A percentile compares a stretch with the other conserved stretches of the same genome.
These are phyloP conservation scores for Starmerella kuoi DNA, from an alignment of 805 yeast species.

Conservation along the genomic window DNA sequence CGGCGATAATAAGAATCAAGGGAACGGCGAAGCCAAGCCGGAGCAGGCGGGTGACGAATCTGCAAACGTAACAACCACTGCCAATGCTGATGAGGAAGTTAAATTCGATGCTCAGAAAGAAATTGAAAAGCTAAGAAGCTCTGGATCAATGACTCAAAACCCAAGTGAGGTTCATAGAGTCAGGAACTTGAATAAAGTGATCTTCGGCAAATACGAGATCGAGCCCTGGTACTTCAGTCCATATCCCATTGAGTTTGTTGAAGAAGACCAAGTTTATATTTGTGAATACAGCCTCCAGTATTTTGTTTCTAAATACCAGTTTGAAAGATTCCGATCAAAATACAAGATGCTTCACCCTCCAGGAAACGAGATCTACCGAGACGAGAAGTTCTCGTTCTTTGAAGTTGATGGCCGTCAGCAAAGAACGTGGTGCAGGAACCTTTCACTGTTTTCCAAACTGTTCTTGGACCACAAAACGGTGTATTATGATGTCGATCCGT, in stretches of 20 bases:
- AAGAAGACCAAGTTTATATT: slow-evolving; percentile 76
- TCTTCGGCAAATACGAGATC: slow-evolving; percentile 79
- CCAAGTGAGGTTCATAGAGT: slow-evolving; percentile 82
- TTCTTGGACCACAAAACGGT: slow-evolving; percentile 92
- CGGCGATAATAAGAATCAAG: slow-evolving; percentile 16
- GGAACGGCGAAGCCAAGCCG: slow-evolving; percentile 23
- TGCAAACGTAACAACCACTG: slow-evolving; percentile 54
- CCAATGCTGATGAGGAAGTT: slow-evolving; percentile 62
- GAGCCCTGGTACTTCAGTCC: slow-evolving; percentile 99
- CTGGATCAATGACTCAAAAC: slow-evolving; percentile 95
- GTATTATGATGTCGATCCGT: slow-evolving; percentile 97
- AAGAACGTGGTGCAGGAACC: slow-evolving; percentile 92
- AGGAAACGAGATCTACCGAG: slow-evolving; percentile 93
- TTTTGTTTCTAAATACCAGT: slow-evolving; percentile 80
- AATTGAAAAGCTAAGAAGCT: slow-evolving; percentile 75
- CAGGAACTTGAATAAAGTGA: slow-evolving; percentile 63
- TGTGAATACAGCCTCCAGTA: slow-evolving; percentile 85
- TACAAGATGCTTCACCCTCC: slow-evolving; percentile 93
- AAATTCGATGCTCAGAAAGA: slow-evolving; percentile 85
- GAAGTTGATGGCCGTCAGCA: slow-evolving; percentile 96
- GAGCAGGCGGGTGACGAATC: slow-evolving; percentile 21
- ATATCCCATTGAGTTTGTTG: slow-evolving; percentile 88
- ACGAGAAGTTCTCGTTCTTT: slow-evolving; percentile 83
- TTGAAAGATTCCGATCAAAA: slow-evolving; percentile 79
- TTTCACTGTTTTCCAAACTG: slow-evolving; percentile 78